Conservation (phyloP, 2,329 filamentous ascomycete genomes). For the Calonectria pseudoreteaudii region DNA sequence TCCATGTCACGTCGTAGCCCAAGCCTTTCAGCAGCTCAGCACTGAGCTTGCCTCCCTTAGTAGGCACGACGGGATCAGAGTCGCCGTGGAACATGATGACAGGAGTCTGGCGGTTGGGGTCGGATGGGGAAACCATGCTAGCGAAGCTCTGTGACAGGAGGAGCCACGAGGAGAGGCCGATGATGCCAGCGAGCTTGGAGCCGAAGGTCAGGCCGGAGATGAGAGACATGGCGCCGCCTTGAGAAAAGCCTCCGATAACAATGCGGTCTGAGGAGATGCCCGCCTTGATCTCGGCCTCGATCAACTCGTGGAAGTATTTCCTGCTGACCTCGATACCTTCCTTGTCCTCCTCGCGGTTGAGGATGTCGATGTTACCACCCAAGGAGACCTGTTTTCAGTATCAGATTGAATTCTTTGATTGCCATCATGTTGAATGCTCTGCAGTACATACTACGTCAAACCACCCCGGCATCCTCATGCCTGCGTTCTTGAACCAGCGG, state of each 20-base stretch:
- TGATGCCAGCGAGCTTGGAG: slow-evolving; percentile 85
- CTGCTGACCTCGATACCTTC: slow-evolving; percentile 78
- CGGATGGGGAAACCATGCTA: slow-evolving; percentile 51
- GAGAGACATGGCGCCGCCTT: slow-evolving; percentile 90
- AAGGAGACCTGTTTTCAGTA: slow-evolving; percentile 45
- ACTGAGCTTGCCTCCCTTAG: slow-evolving; percentile 76
- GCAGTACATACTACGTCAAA: slow-evolving; percentile 75
- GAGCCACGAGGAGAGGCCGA: slow-evolving; percentile 87
- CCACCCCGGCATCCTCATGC: slow-evolving; percentile 81
- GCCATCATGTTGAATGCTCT: not conserved
- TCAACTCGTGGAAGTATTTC: slow-evolving; percentile 81
- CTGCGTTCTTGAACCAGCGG: slow-evolving; percentile 36
- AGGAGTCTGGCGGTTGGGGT: slow-evolving; percentile 75
- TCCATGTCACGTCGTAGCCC: slow-evolving; percentile 81
- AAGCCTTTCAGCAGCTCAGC: slow-evolving; percentile 74
- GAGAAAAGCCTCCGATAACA: slow-evolving; percentile 85
- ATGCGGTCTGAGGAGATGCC: slow-evolving; percentile 88
- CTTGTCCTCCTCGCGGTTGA: slow-evolving; percentile 69
- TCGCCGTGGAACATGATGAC: slow-evolving; percentile 93
- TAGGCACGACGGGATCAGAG: slow-evolving; percentile 77
- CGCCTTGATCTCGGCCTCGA: slow-evolving; percentile 82
- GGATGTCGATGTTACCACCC: slow-evolving; percentile 47
- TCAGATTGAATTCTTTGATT: not conserved
- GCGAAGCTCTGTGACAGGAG: slow-evolving; percentile 68
- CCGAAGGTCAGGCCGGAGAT: slow-evolving; percentile 80